Percentiles rank a stretch among this genome's conserved stretches.
phyloP scores from a whole-genome alignment of 305 asterid genomes.

The Fraxinus ornus region DNA sequence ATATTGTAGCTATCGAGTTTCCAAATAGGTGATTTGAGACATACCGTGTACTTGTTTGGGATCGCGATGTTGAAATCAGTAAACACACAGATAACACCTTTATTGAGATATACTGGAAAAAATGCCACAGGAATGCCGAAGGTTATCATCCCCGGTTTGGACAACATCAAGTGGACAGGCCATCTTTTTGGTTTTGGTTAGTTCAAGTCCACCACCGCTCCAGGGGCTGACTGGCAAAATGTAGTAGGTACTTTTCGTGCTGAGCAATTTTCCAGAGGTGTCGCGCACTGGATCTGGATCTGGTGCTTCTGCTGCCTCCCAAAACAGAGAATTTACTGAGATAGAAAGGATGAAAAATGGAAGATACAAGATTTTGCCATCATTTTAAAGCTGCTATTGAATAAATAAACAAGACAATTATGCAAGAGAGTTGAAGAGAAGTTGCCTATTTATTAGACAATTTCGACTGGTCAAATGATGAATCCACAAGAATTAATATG shows the following conservation, averaged over 20 bases:
- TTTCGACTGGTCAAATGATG: background rate
- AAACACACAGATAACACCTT: background rate
- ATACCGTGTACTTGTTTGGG: no score
- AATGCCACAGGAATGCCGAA: background rate
- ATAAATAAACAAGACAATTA: no score
- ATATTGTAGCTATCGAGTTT: no score
- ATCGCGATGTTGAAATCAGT: no score
- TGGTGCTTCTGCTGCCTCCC: conserved; percentile 8
- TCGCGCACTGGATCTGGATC: background rate
- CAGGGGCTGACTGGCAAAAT: background rate
- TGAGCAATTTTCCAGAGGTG: conserved; percentile 5
- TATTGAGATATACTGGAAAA: background rate
- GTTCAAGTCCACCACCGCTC: no score
- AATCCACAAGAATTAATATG: no score
- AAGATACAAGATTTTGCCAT: background rate
- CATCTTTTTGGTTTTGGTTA: no score
- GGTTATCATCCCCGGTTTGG: no score
- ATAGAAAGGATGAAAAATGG: background rate
- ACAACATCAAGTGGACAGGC: no score
- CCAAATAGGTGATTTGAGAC: no score
- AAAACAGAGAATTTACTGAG: background rate
- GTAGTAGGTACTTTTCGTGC: background rate
- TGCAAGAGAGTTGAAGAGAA: no score
- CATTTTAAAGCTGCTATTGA: background rate
- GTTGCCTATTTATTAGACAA: no score